Evolutionary conservation across 75 land plant genomes (phyloP).

Genomic region (Pseudotsuga menziesii): DNA sequence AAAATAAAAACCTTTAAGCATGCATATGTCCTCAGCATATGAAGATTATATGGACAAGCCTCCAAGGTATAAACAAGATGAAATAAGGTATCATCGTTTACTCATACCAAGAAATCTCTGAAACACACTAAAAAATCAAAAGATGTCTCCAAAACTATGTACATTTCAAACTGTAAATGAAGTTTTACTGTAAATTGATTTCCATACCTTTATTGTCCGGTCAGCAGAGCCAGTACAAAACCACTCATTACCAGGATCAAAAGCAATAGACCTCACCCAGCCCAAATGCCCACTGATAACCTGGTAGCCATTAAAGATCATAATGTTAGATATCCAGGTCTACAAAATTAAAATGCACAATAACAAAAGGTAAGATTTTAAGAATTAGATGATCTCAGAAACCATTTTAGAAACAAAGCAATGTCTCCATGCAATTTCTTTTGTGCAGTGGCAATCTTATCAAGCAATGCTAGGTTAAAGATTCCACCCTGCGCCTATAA

Average conservation of each 20-base stretch:
- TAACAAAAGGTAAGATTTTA: no score
- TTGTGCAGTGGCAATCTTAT: no score
- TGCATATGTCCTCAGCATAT: not conserved
- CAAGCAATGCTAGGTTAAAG: no score
- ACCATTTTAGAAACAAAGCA: no score
- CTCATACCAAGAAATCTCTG: not conserved
- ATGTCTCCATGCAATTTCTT: no score
- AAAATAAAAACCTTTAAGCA: not conserved
- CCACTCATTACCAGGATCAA: slow-evolving; percentile 97
- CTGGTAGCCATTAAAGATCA: slow-evolving; percentile 23
- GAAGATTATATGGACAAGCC: not conserved
- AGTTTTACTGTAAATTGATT: not conserved
- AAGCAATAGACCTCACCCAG: slow-evolving; percentile 98
- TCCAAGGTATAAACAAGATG: not conserved
- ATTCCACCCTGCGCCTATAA: no score
- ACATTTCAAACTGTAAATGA: not conserved
- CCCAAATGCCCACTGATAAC: slow-evolving; percentile 99
- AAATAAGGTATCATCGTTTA: not conserved
- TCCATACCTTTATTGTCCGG: slow-evolving; percentile 85
- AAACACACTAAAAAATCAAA: not conserved
- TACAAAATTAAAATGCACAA: no score
- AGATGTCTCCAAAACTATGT: not conserved
- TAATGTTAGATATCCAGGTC: no score
- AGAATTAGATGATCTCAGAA: no score
- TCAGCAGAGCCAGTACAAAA: slow-evolving; percentile 99